phyloP scores from a whole-genome alignment of 225 moss, liverwort and hornwort species.

The Straminergon stramineum region DNA sequence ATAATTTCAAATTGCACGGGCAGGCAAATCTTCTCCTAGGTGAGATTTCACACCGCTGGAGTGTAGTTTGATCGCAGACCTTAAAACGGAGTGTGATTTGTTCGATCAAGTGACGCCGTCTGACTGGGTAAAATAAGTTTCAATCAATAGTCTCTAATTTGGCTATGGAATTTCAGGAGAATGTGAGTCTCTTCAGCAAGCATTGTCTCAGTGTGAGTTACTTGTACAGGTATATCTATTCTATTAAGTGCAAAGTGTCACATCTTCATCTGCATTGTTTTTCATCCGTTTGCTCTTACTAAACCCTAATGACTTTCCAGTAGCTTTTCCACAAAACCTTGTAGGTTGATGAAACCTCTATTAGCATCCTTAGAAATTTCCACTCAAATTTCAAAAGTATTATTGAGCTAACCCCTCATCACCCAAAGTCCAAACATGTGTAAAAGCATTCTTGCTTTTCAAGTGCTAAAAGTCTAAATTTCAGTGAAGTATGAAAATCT shows the following conservation, averaged over 20 bases:
- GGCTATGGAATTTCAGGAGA: neutral
- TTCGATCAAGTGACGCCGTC: neutral
- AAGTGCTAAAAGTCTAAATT: no score
- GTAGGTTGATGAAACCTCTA: neutral
- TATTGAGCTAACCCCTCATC: no score
- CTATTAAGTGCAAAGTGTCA: neutral
- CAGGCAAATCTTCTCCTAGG: neutral
- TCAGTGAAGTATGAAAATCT: no score
- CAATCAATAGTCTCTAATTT: neutral
- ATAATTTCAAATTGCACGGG: neutral
- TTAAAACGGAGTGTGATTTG: neutral
- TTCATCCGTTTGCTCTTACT: neutral
- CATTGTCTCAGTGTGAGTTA: neutral
- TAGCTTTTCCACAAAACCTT: neutral
- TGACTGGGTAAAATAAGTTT: neutral
- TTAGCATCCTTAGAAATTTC: no score
- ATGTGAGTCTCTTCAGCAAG: neutral
- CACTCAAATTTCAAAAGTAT: no score
- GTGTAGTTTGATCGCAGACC: neutral
- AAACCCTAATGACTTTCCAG: neutral
- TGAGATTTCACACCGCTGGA: neutral
- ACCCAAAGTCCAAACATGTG: no score
- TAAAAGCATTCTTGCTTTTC: no score
- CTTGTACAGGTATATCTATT: neutral
- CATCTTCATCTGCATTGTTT: neutral